Conservation (phyloP, 2,329 filamentous ascomycete genomes). For the Incumbomyces delicatus region DNA sequence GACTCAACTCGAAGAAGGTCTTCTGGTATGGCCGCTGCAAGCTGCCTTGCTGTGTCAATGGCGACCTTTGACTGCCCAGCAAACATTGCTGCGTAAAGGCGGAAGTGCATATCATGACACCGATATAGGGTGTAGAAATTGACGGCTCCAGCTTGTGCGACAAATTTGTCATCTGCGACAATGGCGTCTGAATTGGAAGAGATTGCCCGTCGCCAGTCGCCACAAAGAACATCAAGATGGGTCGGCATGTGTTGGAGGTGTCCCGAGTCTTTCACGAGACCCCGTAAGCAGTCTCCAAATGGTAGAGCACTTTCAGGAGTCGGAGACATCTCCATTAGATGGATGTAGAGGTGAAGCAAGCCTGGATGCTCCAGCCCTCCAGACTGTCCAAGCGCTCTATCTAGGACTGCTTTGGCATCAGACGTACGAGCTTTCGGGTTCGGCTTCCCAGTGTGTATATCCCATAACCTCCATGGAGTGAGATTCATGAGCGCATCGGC, state of each 20-base stretch:
- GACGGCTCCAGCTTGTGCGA: conserved; percentile 47
- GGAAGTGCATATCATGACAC: conserved; percentile 64
- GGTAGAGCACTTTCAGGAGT: conserved; percentile 54
- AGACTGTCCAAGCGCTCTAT: conserved; percentile 44
- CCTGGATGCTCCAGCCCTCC: conserved; percentile 53
- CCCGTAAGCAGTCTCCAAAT: conserved; percentile 52
- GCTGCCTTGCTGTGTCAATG: conserved; percentile 47
- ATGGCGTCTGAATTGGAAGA: conserved; percentile 58
- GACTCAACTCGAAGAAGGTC: conserved; percentile 53
- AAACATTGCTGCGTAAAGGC: conserved; percentile 70
- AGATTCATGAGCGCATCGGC: conserved; percentile 58
- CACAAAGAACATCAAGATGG: conserved; percentile 64
- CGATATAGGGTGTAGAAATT: conserved; percentile 74
- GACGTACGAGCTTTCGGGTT: conserved; percentile 45
- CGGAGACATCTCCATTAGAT: conserved; percentile 67
- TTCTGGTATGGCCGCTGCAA: conserved; percentile 56
- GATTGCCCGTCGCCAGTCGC: conserved; percentile 60
- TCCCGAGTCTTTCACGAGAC: conserved; percentile 57
- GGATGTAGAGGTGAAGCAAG: conserved; percentile 65
- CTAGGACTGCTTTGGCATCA: conserved; percentile 50
- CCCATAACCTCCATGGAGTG: conserved; percentile 57
- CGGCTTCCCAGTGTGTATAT: conserved; percentile 49
- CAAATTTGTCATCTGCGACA: conserved; percentile 56
- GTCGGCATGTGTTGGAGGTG: conserved; percentile 70
- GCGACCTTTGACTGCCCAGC: conserved; percentile 55